Evolutionary conservation across 306 rosid genomes (phyloP), one percentile per base, ranked within the genome.

Genomic region (Sphenostylis stenocarpa): DNA sequence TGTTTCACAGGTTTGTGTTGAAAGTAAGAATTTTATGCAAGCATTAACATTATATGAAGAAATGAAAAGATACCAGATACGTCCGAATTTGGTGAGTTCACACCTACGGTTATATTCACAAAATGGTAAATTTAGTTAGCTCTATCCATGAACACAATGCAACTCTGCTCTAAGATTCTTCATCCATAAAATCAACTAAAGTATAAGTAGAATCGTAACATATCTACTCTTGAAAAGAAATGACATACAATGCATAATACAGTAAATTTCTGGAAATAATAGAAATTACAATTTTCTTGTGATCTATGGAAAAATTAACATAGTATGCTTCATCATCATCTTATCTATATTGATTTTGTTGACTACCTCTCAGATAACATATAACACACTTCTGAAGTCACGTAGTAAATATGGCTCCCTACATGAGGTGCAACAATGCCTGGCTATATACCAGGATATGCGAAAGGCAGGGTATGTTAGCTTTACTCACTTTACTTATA

Each of bases 371-470:
- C 88, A 94, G 98, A 96, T 90, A 74, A 94, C 98, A 31, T 94
- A 94, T 78, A 86, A 84, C 72, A 95, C 98, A 52, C 92, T 95
- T 80, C 62, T 92, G 76, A 86, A 84, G 86, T 96, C 97, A 20
- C 92, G 97, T 28, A 85, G 74, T 72, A 89, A 85, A 75, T 95
- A 92, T 9, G 97, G 93, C 62, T 90, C 97, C 56, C 72, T 92
- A 33, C 86, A 55, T 26, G 98, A 90, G 87, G 93, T 95, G 56
- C 96, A 90, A 77, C 97, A 90, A 79, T 90, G 97, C 82, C 72
- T 95, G 73, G 81, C 92, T 75, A 82, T 92, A 83, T 95, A 95
- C 58, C 97, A 87, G 85, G 97, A 95, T 57, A 90, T 95, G 98
- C 86, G 93, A 58, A 95, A 86, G 79, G 92, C 98, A 20, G 97